These are phyloP conservation scores for Yamadazyma pseudoaaseri DNA, from an alignment of 1,139 yeast species.

Conservation along the genomic window DNA sequence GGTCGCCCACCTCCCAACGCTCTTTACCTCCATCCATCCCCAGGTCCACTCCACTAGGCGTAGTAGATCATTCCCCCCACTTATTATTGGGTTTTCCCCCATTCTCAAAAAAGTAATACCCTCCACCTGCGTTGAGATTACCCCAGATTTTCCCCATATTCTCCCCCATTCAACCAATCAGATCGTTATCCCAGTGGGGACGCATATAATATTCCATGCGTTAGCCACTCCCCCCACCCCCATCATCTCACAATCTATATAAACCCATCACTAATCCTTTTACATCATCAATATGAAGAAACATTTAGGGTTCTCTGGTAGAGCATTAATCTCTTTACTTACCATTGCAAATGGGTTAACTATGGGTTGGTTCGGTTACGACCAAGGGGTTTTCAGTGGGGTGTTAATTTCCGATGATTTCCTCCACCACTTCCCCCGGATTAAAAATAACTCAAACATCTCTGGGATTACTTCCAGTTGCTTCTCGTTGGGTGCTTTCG, in stretches of 20 bases:
- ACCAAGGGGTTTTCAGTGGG: constrained; percentile 73
- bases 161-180: not conserved
- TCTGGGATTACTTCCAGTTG: constrained; percentile 42
- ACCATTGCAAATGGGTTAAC: constrained; percentile 15
- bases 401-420: constrained; percentile 39
- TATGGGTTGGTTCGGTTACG: constrained; percentile 55
- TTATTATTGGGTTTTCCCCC: too few relatives aligned
- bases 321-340: constrained; percentile 10
- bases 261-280: not conserved
- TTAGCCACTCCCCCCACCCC: constrained; percentile 1
- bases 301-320: constrained; percentile 15
- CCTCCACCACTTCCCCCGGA: constrained; percentile 25
- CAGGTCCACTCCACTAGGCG: too few relatives aligned
- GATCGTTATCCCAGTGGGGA: not conserved
- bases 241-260: not conserved
- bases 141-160: too few relatives aligned
- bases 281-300: constrained; percentile 9
- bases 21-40: too few relatives aligned
- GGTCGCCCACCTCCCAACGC: too few relatives aligned
- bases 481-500: constrained; percentile 32
- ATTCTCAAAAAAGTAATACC: too few relatives aligned
- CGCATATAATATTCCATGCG: too few relatives aligned
- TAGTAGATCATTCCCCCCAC: too few relatives aligned
- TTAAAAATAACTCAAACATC: constrained; percentile 30
- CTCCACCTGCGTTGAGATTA: too few relatives aligned